Evolutionary conservation across 345 rosid species (phyloP).

Genomic region (Populus tremula): DNA sequence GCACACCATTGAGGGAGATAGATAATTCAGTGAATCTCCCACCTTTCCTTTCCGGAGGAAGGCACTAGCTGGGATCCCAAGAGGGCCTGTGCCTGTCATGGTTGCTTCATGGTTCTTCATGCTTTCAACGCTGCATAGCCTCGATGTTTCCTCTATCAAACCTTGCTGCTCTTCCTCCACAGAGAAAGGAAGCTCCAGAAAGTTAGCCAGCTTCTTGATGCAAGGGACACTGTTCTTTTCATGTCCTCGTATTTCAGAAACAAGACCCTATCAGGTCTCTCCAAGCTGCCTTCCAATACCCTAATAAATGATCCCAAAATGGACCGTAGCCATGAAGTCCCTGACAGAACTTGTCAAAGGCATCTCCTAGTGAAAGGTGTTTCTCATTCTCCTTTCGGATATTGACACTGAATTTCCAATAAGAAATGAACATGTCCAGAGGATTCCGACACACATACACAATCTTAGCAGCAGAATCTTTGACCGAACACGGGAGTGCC

Average conservation of each 20-base stretch:
- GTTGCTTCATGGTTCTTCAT: slow-evolving; percentile 41
- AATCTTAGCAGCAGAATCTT: no score
- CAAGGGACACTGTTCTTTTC: neutral
- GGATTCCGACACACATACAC: no score
- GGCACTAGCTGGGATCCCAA: slow-evolving; percentile 16
- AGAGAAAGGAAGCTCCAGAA: slow-evolving; percentile 23
- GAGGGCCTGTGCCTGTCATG: slow-evolving; percentile 29
- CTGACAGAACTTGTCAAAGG: slow-evolving; percentile 29
- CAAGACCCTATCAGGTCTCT: slow-evolving; percentile 21
- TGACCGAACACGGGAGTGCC: no score
- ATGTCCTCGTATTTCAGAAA: slow-evolving; percentile 44
- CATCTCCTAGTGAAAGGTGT: slow-evolving; percentile 1
- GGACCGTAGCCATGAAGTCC: slow-evolving; percentile 35
- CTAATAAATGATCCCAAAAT: slow-evolving; percentile 31
- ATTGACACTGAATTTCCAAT: no score
- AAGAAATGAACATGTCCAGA: no score
- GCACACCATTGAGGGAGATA: slow-evolving; percentile 22
- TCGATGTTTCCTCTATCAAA: slow-evolving; percentile 23
- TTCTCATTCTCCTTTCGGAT: no score
- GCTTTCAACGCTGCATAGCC: slow-evolving; percentile 45
- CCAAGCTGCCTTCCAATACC: slow-evolving; percentile 29
- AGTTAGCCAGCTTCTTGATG: no score
- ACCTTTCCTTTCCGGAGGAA: slow-evolving; percentile 36
- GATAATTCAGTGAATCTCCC: slow-evolving; percentile 39
- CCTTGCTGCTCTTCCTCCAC: slow-evolving; percentile 18